Evolutionary conservation across 768 basidiomycete species (phyloP).

Genomic region (Rhodotorula toruloides): DNA sequence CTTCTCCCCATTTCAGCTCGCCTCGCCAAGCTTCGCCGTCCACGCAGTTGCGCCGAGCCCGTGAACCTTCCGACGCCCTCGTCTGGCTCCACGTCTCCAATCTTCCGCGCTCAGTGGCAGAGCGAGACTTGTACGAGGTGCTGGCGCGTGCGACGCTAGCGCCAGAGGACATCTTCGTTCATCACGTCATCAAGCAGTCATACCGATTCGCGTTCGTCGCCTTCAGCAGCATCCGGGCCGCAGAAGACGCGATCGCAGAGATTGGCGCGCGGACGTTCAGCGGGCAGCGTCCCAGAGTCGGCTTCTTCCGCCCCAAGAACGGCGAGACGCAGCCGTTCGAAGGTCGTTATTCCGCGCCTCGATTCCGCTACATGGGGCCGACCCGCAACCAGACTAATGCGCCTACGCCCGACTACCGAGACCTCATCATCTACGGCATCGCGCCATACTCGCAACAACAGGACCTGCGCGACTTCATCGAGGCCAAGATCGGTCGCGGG

Average conservation of each 20-base stretch:
- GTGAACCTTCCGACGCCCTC: too few species aligned
- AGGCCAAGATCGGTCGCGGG: background rate
- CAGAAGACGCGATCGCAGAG: too few species aligned
- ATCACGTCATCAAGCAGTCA: background rate
- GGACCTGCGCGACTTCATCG: background rate
- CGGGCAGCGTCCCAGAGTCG: too few species aligned
- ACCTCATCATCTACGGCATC: background rate
- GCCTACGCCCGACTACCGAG: background rate
- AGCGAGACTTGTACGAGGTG: background rate
- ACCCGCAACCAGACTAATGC: background rate
- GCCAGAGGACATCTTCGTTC: background rate
- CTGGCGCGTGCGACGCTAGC: background rate
- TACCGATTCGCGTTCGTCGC: background rate
- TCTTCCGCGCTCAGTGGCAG: background rate
- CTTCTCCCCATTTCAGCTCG: too few species aligned
- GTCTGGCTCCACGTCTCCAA: background rate
- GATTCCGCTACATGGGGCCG: background rate
- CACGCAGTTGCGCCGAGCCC: too few species aligned
- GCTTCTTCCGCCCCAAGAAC: too few species aligned
- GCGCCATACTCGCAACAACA: background rate
- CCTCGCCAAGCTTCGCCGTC: background rate
- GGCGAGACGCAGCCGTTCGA: too few species aligned
- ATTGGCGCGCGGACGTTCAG: too few species aligned
- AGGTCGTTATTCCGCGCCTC: too few species aligned
- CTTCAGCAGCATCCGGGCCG: too few species aligned